These are phyloP conservation scores for Sugiyamaella sp. DNA, from an alignment of 1,139 yeast species.

Conservation along the genomic window DNA sequence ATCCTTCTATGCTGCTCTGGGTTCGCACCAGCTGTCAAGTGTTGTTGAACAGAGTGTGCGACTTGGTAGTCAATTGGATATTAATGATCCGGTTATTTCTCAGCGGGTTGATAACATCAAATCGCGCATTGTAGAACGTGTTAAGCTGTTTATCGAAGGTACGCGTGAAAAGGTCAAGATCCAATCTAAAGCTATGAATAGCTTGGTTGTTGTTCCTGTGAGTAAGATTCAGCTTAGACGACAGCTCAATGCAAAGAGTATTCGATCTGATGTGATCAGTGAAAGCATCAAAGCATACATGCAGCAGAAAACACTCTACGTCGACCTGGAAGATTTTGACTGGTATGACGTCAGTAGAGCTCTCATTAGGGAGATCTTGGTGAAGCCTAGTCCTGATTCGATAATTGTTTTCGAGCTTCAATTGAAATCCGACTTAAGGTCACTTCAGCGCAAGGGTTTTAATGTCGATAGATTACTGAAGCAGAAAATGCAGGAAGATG, in stretches of 20 bases:
- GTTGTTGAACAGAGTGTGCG: constrained; percentile 33
- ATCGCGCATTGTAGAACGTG: constrained; percentile 35
- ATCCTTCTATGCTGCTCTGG: constrained; percentile 39
- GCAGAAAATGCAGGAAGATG: constrained; percentile 29
- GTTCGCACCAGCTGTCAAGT: constrained; percentile 35
- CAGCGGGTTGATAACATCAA: constrained; percentile 22
- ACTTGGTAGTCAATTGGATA: constrained; percentile 29
- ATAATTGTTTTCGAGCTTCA: constrained; percentile 45
- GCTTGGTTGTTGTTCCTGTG: constrained; percentile 36
- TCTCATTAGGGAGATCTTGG: constrained; percentile 37
- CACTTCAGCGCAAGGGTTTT: constrained; percentile 45
- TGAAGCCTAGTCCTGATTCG: constrained; percentile 44
- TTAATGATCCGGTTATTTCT: constrained; percentile 20
- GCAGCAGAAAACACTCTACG: constrained; percentile 26
- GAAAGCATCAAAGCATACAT: constrained; percentile 33
- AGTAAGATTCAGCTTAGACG: constrained; percentile 36
- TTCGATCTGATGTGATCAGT: constrained; percentile 14
- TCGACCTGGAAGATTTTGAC: constrained; percentile 34
- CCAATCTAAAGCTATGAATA: constrained; percentile 23
- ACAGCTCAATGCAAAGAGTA: constrained; percentile 12
- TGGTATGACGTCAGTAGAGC: constrained; percentile 47
- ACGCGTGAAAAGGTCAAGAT: constrained; percentile 30
- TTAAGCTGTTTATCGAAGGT: constrained; percentile 41
- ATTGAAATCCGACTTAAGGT: constrained; percentile 38
- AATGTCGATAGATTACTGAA: constrained; percentile 43